Base-by-base conservation (phyloP, 2,329 filamentous ascomycete species). In the Penicillium sp. region DNA sequence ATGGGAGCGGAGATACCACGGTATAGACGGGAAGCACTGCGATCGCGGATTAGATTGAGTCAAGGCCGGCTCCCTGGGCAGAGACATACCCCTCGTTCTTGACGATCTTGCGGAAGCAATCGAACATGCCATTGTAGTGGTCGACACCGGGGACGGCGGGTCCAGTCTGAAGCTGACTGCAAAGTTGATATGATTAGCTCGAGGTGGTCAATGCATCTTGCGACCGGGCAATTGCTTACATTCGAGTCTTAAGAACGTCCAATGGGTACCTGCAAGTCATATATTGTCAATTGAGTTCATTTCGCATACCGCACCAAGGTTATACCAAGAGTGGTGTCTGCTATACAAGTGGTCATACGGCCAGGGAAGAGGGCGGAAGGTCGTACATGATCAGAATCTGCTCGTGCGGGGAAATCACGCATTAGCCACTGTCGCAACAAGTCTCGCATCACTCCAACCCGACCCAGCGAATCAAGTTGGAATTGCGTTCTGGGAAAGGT, bases 81-180 rank as follows among this genome's bases (percentile, higher is more conserved):
- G 18, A 44, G 42, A 65, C 81, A 62, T 84, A 95, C 91, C 94
- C 94, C 81, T 99, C 94, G 74, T 95, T 88, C 77, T 85, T 88
- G 75, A 99, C 85, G 70, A 99, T 99, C 85, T 99, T 99, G 71
- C 85, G 83, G 82, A 99, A 96, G 82, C 93, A 97, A 77, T 99
- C 94, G 55, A 97, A 72, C 92, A 97, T 99, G 82, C 94, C 91
- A 79, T 85, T 96, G 83, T 99, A 97, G 65, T 83, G 81, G 68
- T 97, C 94, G 62, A 87, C 87, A 55, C 91, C 90, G 10, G 73
- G 65, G 21, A 81, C 79, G 41, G 81, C 84, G 63, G 80, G 83
- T 68, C 88, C 88, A 50, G 88, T 89, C 79, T 97, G 92, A 53
- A 97, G 82, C 77, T 97, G 92, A 74, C 90, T 96, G 53, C 41